Evolutionary conservation across 441 rosid species (phyloP), one percentile per base, ranked within the genome.

Genomic region (Pelargonium australe): DNA sequence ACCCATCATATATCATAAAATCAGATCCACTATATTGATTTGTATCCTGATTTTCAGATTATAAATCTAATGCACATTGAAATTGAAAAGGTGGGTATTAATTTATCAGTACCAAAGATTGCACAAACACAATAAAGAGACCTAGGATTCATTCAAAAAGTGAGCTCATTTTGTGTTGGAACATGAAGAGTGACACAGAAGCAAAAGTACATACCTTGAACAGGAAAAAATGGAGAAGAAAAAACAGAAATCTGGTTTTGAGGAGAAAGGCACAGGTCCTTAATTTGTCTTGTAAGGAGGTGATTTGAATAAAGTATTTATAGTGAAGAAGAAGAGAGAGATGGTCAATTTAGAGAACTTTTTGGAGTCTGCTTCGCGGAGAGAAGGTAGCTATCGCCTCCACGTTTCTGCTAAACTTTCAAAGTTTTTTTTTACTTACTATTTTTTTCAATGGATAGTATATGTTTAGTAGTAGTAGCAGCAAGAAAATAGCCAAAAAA

Each of bases 331-430:
- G 41, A 37, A 17, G 17, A 53, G 60, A n/a, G 60, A 53, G 19
- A 53, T n/a, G 19, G 17, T 53, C 60, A 53, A 53, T 53, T 53
- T 53, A n/a, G 16, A 53, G 60, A 16, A 53, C 8, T 37, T 37
- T 37, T 37, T 37, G 41, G 41, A 37, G 41, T 37, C 41, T 37
- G 41, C 41, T 53, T n/a, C 16, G 60, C 19, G 17, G 60, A 53
- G 60, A 53, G 60, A 53, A 53, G 17, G 7, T 53, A 53, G 60
- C 60, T 53, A 53, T 17, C 17, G 17, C 7, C 60, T 53, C 60
- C 60, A 53, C 60, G 60, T 53, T 53, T 53, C 60, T 53, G 60
- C 60, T 53, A 7, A 53, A 53, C 60, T 14, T 16, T 53, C 60
- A 14, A 53, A 6, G 7, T 53, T 53, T n/a, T 25, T 25, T 25